Base-by-base conservation (phyloP, 2,329 filamentous ascomycete species). In the Aspergillus hiratsukae region DNA sequence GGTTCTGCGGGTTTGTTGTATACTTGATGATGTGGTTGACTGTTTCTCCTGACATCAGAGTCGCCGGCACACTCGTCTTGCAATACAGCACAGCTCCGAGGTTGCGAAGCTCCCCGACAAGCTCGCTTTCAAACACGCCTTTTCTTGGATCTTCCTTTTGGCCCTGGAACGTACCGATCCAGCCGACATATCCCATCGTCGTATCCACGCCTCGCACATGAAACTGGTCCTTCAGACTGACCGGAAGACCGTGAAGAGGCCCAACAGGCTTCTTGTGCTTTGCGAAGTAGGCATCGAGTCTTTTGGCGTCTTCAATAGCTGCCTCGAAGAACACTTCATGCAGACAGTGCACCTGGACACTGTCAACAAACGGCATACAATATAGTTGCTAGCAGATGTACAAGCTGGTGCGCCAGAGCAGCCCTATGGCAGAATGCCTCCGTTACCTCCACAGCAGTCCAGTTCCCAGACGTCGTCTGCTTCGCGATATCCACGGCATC, bases 141-240 rank as follows among this genome's bases (percentile, higher is more conserved):
- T 72, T 72, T 75, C 83, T 64, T 75, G 81, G 31, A 75, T 79
- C 57, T 74, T 81, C 77, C 57, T 78, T 78, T 45, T 77, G 72
- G 51, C 81, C 84, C 69, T 87, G 72, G 60, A 85, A 82, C 0
- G 81, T 82, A 6, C 80, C 81, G n/a, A 87, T 81, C 79, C 84
- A 85, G n/a, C 84, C 83, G 25, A 87, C 76, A 64, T 87, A 87
- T 11, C 84, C 85, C 77, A 87, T 87, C 66, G 72, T 85, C 69
- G 60, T 82, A 57, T 83, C 80, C 3, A 81, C 72, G 1, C 78
- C 79, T 66, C 78, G 72, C 5, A 79, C 68, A 49, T 78, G 75
- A 56, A 80, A 78, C 56, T 78, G 76, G 60, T 80, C 78, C 58
- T 80, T 81, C 31, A 80, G 60, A 49, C 76, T 85, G 29, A 87